Conservation (phyloP, 257 asterid species). For the Eucommia ulmoides region DNA sequence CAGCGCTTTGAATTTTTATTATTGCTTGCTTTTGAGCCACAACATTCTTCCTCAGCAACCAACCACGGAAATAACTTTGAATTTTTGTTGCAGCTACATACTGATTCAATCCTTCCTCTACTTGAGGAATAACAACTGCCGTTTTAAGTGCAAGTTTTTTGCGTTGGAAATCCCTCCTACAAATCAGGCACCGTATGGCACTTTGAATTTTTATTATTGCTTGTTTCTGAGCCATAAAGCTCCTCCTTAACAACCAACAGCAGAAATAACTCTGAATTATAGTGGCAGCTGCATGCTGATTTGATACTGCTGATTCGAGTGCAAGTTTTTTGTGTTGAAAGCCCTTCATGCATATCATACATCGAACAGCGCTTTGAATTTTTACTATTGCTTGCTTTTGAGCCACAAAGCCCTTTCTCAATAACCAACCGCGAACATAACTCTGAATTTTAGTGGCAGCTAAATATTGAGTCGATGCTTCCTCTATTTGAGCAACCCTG, state of each 20-base stretch:
- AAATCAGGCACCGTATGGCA: constrained; percentile 44
- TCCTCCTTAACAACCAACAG: constrained; percentile 58
- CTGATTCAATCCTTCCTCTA: too few species aligned
- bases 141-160: too few species aligned
- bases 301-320: constrained; percentile 30
- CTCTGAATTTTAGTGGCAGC: constrained; percentile 54
- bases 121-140: too few species aligned
- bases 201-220: constrained; percentile 55
- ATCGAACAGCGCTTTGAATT: constrained; percentile 43
- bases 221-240: constrained; percentile 30
- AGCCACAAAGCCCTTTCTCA: constrained; percentile 29
- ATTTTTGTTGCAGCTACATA: constrained; percentile 60
- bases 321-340: constrained; percentile 27
- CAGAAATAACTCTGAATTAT: constrained; percentile 49
- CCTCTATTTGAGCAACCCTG: constrained; percentile 10
- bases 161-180: too few species aligned
- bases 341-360: constrained; percentile 27
- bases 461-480: constrained; percentile 9
- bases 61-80: constrained; percentile 61
- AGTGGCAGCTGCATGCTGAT: constrained; percentile 27
- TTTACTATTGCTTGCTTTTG: constrained; percentile 33
- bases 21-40: constrained; percentile 35
- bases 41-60: constrained; percentile 35
- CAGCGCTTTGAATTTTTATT: constrained; percentile 40
- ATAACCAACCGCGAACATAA: constrained; percentile 45